These are phyloP conservation scores for Rhizopogon roseolus DNA, from an alignment of 768 basidiomycete species.

Conservation along the genomic window DNA sequence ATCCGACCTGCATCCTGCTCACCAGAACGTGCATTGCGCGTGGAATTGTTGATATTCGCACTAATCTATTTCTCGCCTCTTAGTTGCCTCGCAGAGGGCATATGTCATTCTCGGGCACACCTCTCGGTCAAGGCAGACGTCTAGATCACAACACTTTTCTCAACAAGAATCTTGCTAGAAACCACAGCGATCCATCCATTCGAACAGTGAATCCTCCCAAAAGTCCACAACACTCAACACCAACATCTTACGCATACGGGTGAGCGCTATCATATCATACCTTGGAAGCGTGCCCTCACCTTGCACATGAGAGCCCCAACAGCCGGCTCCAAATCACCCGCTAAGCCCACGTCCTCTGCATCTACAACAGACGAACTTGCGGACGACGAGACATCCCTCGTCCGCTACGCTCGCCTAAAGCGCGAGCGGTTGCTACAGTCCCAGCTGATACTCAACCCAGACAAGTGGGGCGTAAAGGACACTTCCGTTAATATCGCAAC, in stretches of 20 bases:
- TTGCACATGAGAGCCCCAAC: conserved; percentile 47
- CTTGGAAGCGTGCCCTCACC: conserved; percentile 12
- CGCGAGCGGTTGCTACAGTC: conserved; percentile 31
- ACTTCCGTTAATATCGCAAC: conserved; percentile 85
- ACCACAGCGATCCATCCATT: conserved; percentile 21
- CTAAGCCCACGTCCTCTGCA: conserved; percentile 41
- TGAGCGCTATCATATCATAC: conserved; percentile 27
- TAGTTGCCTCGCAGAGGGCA: too few relatives aligned
- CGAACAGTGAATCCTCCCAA: conserved; percentile 25
- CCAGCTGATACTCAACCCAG: conserved; percentile 40
- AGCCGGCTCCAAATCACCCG: conserved; percentile 52
- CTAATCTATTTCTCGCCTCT: too few relatives aligned
- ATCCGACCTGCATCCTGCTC: too few relatives aligned
- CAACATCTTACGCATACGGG: conserved; percentile 71
- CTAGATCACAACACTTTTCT: conserved; percentile 78
- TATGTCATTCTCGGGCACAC: conserved; percentile 86
- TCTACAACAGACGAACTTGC: conserved; percentile 32
- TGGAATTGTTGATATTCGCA: too few relatives aligned
- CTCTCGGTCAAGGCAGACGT: conserved; percentile 81
- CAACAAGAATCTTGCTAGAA: conserved; percentile 44
- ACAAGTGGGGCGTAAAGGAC: conserved; percentile 72
- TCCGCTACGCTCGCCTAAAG: conserved; percentile 44
- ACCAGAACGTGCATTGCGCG: too few relatives aligned
- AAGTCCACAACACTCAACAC: conserved; percentile 37
- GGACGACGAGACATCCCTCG: conserved; percentile 41